Evolutionary conservation across 345 rosid genomes (phyloP), one percentile per base, ranked within the genome.

Genomic region (Eucalyptus albens): DNA sequence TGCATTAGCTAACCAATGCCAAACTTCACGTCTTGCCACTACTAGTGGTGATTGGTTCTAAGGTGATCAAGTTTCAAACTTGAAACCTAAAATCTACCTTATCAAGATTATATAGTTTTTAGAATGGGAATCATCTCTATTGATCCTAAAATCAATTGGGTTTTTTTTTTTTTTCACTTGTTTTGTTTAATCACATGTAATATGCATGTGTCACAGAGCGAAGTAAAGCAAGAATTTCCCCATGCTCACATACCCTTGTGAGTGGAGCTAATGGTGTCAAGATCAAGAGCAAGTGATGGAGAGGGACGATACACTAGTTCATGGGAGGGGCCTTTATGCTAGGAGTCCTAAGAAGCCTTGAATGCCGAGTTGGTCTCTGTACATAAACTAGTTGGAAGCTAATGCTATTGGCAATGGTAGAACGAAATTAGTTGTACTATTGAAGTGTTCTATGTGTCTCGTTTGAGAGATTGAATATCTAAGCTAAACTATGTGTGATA

Each of bases 341-440:
- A 56, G 3, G 29, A 24, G 13, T 56, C 24, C 6, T 56, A 26
- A 56, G 29, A 26, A 56, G 6, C 29, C 29, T 26, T 13, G 0
- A 4, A 56, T 22, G 62, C 1, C 0, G 0, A 0, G 0, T 56
- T 10, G 13, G 14, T 0, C 3, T 10, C 5, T 0, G 2, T 5
- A 26, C 6, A 56, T 19, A 9, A 22, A 22, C 3, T 56, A 24
- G 6, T 24, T 0, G 27, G 0, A 24, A 56, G 0, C 1, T 2
- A 0, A 56, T 24, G 9, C 29, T 9, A 26, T 4, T 56, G 59
- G 5, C 59, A 53, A 53, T 21, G 24, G 59, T 4, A 53, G 11
- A 2, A 53, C 2, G 1, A 53, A 21, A 53, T 8, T 21, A 53
- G 0, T 21, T 21, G 2, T 53, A 8, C 5, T 53, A 21, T 53